Percentiles rank a stretch among this genome's conserved stretches.
These are phyloP conservation scores for Xylaria digitata DNA, from an alignment of 2,329 filamentous ascomycete species.

Conservation along the genomic window DNA sequence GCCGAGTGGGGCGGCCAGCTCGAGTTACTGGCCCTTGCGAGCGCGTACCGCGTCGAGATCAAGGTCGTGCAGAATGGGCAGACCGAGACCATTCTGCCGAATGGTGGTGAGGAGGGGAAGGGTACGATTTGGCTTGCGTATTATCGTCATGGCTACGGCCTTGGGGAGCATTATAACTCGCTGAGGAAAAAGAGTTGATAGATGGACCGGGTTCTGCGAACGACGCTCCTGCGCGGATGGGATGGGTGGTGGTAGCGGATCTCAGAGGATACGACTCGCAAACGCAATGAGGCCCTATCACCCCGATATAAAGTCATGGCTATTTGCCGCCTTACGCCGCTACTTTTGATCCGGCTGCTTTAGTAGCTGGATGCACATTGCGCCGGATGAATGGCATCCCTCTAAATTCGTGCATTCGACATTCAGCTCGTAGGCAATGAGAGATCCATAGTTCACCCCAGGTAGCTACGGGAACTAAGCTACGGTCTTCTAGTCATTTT, in stretches of 20 bases:
- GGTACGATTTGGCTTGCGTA: conserved; percentile 90
- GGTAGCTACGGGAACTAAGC: too few relatives aligned
- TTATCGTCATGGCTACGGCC: conserved; percentile 90
- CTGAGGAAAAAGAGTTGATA: conserved; percentile 61
- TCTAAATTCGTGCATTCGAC: too few relatives aligned
- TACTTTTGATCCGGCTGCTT: not conserved
- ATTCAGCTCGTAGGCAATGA: too few relatives aligned
- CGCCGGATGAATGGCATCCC: too few relatives aligned
- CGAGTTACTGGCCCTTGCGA: conserved; percentile 86
- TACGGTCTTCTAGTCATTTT: not conserved
- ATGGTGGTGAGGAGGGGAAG: conserved; percentile 46
- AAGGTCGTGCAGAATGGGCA: conserved; percentile 86
- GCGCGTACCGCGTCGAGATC: conserved; percentile 82
- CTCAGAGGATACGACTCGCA: not conserved
- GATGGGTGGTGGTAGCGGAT: not conserved
- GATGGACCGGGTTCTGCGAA: not conserved
- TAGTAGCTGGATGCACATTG: not conserved
- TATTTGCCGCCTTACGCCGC: not conserved
- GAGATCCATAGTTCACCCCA: not conserved
- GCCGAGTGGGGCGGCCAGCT: conserved; percentile 97
- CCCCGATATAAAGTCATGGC: too few relatives aligned
- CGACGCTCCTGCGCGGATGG: too few relatives aligned
- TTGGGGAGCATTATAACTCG: conserved; percentile 98
- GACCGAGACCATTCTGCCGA: conserved; percentile 77
- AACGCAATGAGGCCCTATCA: too few relatives aligned